phyloP scores from a whole-genome alignment of 2,329 filamentous ascomycete genomes.

The Aspergillus viridinutans region DNA sequence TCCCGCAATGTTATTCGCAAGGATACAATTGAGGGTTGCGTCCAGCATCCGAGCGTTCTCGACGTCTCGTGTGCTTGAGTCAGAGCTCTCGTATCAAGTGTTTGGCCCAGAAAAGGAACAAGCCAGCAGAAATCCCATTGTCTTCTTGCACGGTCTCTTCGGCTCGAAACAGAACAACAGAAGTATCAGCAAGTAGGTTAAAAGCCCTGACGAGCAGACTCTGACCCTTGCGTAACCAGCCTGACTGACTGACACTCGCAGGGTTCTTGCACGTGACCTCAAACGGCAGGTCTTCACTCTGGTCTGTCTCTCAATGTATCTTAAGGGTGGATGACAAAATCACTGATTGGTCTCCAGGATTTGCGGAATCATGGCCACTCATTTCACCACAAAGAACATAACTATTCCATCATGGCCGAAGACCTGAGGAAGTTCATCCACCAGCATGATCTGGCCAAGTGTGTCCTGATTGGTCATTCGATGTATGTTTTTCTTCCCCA shows the following conservation, averaged over 20 bases:
- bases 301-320: slow-evolving; percentile 45
- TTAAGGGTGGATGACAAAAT: background rate
- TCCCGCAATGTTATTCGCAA: slow-evolving; percentile 9
- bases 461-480: slow-evolving; percentile 85
- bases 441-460: slow-evolving; percentile 63
- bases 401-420: slow-evolving; percentile 76
- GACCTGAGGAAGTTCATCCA: slow-evolving; percentile 77
- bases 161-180: slow-evolving; percentile 95
- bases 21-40: slow-evolving; percentile 10
- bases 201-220: background rate
- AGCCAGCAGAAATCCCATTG: slow-evolving; percentile 56
- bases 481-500: slow-evolving; percentile 56
- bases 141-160: slow-evolving; percentile 90
- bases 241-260: background rate
- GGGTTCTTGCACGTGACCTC: slow-evolving; percentile 75
- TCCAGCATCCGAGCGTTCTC: slow-evolving; percentile 27
- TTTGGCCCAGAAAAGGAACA: slow-evolving; percentile 33
- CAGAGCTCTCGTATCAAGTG: slow-evolving; percentile 34
- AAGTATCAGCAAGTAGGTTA: slow-evolving; percentile 81
- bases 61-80: slow-evolving; percentile 22
- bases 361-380: slow-evolving; percentile 91
- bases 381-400: slow-evolving; percentile 69
- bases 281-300: slow-evolving; percentile 77
- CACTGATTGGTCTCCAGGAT: slow-evolving; percentile 53
- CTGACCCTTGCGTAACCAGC: background rate